These are phyloP conservation scores for Pogostemon cablin DNA, from an alignment of 257 asterid species.

Conservation along the genomic window DNA sequence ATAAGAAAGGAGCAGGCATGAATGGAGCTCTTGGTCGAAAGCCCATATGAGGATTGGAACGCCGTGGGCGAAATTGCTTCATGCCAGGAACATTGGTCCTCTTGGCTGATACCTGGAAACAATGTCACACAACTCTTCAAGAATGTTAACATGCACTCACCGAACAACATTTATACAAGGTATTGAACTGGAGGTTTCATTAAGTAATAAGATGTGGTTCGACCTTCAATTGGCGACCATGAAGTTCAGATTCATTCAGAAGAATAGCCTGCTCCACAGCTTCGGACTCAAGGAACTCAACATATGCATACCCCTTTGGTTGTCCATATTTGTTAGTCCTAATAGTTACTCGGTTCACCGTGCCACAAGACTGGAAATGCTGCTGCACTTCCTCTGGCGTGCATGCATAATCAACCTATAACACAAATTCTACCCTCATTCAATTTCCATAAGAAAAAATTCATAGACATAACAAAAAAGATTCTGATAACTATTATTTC, in stretches of 20 bases:
- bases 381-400: slow-evolving; percentile 87
- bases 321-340: slow-evolving; percentile 76
- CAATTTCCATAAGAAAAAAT: not conserved
- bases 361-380: slow-evolving; percentile 85
- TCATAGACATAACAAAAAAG: slow-evolving; percentile 13
- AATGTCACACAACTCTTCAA: slow-evolving; percentile 2
- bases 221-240: slow-evolving; percentile 82
- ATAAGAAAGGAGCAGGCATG: slow-evolving; percentile 52
- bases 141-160: slow-evolving; percentile 2
- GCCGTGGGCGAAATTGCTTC: slow-evolving; percentile 69
- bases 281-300: slow-evolving; percentile 79
- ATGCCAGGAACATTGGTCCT: slow-evolving; percentile 82
- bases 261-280: slow-evolving; percentile 75
- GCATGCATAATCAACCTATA: slow-evolving; percentile 76
- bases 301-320: slow-evolving; percentile 85
- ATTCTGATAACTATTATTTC: not conserved
- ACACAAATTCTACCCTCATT: slow-evolving; percentile 21
- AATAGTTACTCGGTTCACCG: slow-evolving; percentile 80
- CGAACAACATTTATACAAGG: not conserved
- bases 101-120: slow-evolving; percentile 67
- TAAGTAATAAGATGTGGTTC: not conserved
- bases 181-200: not conserved
- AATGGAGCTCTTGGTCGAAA: slow-evolving; percentile 53
- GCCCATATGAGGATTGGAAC: slow-evolving; percentile 56
- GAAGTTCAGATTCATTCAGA: slow-evolving; percentile 80